Conservation (phyloP, 2,329 filamentous ascomycete species). For the Chalaropsis ovoidea region DNA sequence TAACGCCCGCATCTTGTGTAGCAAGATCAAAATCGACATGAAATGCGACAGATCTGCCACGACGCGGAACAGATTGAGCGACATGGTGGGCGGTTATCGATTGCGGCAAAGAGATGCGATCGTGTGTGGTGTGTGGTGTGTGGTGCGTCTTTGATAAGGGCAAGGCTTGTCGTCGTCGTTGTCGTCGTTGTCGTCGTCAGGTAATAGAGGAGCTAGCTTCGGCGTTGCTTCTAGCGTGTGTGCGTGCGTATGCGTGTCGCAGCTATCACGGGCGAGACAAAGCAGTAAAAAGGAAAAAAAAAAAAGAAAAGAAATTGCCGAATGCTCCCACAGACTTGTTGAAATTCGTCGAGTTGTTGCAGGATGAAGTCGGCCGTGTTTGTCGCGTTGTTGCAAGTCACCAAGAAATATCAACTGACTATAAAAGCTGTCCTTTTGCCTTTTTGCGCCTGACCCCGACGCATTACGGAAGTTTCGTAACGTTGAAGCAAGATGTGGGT, state of each 20-base stretch:
- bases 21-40: constrained; percentile 81
- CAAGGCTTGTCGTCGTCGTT: not conserved
- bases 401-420: not conserved
- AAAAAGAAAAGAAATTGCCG: not conserved
- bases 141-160: not conserved
- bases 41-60: constrained; percentile 84
- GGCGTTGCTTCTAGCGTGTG: not conserved
- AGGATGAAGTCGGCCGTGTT: not conserved
- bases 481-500: constrained; percentile 5
- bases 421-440: constrained; percentile 11
- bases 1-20: constrained; percentile 70
- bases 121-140: not conserved
- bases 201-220: not conserved
- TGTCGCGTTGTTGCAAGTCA: not conserved
- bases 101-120: not conserved
- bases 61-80: constrained; percentile 52
- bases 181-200: not conserved
- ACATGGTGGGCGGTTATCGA: constrained; percentile 29
- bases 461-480: constrained; percentile 11
- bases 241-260: not conserved
- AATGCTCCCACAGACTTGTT: not conserved
- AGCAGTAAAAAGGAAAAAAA: not conserved
- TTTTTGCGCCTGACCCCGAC: constrained; percentile 3
- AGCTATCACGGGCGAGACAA: not conserved
- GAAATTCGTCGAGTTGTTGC: not conserved